phyloP scores from a whole-genome alignment of 306 rosid genomes.

The Betula pendula region DNA sequence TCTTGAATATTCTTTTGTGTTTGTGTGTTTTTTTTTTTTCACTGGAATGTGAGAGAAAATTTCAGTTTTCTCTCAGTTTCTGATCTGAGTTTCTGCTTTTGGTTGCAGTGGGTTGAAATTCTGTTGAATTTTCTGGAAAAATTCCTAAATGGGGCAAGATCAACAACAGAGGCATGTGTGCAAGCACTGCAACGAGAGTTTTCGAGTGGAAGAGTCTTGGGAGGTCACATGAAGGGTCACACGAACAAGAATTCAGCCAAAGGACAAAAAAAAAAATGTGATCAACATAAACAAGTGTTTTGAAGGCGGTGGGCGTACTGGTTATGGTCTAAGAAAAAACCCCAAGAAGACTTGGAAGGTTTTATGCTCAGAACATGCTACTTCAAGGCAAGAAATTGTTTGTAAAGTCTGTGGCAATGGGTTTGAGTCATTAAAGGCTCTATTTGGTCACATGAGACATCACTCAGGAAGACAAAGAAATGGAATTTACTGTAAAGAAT shows the following conservation, averaged over 20 bases:
- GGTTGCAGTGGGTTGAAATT: neutral
- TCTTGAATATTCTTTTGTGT: constrained; percentile 23
- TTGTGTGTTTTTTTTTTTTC: no score
- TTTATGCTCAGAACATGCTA: constrained; percentile 22
- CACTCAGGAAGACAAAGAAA: constrained; percentile 41
- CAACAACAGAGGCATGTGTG: constrained; percentile 39
- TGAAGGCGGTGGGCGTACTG: constrained; percentile 16
- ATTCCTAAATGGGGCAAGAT: constrained; percentile 32
- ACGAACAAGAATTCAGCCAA: constrained; percentile 29
- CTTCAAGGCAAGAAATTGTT: constrained; percentile 20
- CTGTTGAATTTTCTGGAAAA: neutral
- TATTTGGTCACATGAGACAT: constrained; percentile 60
- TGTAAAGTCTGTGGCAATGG: constrained; percentile 47
- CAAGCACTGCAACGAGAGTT: constrained; percentile 44
- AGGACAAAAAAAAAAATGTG: constrained; percentile 5
- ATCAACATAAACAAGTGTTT: neutral
- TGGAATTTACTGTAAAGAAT: constrained; percentile 34
- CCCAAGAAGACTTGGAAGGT: constrained; percentile 46
- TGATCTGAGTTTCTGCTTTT: constrained; percentile 27
- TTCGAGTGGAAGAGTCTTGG: constrained; percentile 49
- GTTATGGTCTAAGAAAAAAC: constrained; percentile 45
- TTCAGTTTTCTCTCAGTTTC: constrained; percentile 16
- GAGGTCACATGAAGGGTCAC: constrained; percentile 55
- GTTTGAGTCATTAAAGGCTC: constrained; percentile 37
- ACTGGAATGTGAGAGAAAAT: constrained; percentile 17